Base-by-base conservation (phyloP, 2,329 filamentous ascomycete species). In the Penicillium sp. region DNA sequence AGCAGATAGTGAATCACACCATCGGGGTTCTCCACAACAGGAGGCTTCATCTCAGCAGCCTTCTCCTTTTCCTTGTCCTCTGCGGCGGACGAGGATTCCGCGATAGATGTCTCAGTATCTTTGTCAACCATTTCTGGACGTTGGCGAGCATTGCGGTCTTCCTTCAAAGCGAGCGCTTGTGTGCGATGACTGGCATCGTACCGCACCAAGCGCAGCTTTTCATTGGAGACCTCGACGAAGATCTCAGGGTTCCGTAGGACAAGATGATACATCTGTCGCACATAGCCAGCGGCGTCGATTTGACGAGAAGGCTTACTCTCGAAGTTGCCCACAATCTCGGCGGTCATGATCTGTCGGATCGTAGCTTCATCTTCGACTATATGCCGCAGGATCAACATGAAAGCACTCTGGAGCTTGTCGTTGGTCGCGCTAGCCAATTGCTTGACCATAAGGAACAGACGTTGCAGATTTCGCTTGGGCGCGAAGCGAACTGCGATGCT, bases 1-100 rank as follows among this genome's bases (percentile, higher is more conserved):
- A 99, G 86, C 22, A 99, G 82, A 76, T 96, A 99, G 71, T 98
- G 92, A 59, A 99, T 89, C 3, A 99, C 92, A 4, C 95, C 95
- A 75, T 98, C 95, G 0, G 94, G 92, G 63, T 95, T 92, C 74
- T 97, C 93, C 5, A 97, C 88, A 12, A 93, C 83, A 1, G 95
- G 94, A 8, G 90, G 82, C 76, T 96, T 97, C 42, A 86, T 77
- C 61, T 97, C 92, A 0, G 78, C 68, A 3, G 81, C 75, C 75
- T 94, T 96, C 31, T 57, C 58, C 38, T 57, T 63, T 28, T 57
- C 58, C 34, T 57, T 63, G 61, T 68, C 67, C 55, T 57, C 66
- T 4, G 39, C 61, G 50, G 25, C 70, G 20, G 58, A 57, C 28
- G 60, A 53, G n/a, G 62, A 38, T 20, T 65, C 65, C 8, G 35